Conservation (phyloP, 805 yeast genomes). For the Saturnispora ahearnii region DNA sequence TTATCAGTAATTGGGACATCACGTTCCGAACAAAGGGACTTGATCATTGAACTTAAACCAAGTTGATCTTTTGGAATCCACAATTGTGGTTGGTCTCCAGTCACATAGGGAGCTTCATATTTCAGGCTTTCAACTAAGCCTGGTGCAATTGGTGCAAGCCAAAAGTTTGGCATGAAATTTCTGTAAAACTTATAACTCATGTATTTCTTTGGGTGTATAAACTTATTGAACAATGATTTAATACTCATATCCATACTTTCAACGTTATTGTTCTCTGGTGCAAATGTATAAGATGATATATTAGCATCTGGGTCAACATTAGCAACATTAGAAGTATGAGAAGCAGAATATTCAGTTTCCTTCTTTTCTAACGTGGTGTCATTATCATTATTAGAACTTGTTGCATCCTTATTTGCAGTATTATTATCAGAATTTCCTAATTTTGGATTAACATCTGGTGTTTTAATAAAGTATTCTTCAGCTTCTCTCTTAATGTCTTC, state of each 20-base stretch:
- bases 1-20: slow-evolving; percentile 48
- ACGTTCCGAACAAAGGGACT: slow-evolving; percentile 41
- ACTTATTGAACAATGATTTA: slow-evolving; percentile 13
- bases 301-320: slow-evolving; percentile 6
- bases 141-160: slow-evolving; percentile 15
- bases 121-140: slow-evolving; percentile 10
- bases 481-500: slow-evolving; percentile 41
- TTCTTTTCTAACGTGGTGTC: slow-evolving; percentile 4
- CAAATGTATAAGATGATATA: slow-evolving; percentile 4
- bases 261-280: slow-evolving; percentile 1
- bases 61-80: slow-evolving; percentile 66
- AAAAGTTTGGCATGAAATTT: slow-evolving; percentile 32
- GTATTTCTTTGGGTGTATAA: slow-evolving; percentile 24
- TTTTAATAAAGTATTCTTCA: slow-evolving; percentile 16
- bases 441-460: slow-evolving; percentile 1
- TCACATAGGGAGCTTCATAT: slow-evolving; percentile 50
- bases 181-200: slow-evolving; percentile 23
- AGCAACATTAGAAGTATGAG: slow-evolving; percentile 1
- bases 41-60: slow-evolving; percentile 57
- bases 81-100: slow-evolving; percentile 48
- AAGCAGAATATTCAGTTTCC: not conserved
- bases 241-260: not conserved
- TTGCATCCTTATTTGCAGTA: not conserved
- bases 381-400: not conserved
- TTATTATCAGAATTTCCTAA: slow-evolving; percentile 1